Evolutionary conservation across 2,329 filamentous ascomycete genomes (phyloP), one percentile per base, ranked within the genome.

Genomic region (Cercospora sp.): DNA sequence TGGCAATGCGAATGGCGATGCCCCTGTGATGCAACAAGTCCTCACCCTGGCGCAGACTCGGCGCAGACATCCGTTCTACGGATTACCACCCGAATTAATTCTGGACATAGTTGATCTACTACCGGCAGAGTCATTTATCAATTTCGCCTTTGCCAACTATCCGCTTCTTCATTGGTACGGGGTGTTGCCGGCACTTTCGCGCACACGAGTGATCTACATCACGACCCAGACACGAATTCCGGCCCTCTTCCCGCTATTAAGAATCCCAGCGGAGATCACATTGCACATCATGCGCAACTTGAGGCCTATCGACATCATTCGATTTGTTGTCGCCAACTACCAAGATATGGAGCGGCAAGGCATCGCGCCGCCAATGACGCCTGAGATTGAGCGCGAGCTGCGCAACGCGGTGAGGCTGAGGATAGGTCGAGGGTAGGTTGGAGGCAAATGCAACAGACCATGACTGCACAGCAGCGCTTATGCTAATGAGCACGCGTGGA

Each of bases 71-170:
- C 74, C 76, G 1, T 80, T 84, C 59, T 79, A 80, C 65, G 65
- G 70, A 16, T 78, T 85, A 5, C 83, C 83, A 2, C 75, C 79
- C 2, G 83, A 85, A 72, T 77, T 85, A 2, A 76, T 85, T 18
- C 75, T 84, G 20, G 77, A 80, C 51, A 82, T 85, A 16, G 77
- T 83, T 66, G 72, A 80, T 18, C 77, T 77, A 20, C 75, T 84
- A 5, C 73, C 77, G 26, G 75, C 79, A 5, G 75, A 79, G 8
- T 76, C 81, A 6, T 81, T 81, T 65, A 79, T 84, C 72, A 80
- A 79, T 36, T 80, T 85, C 60, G 81, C 80, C 2, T 78, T 85
- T 36, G 82, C 82, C 59, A 78, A 81, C 51, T 84, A 84, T 69
- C 80, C 80, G 5, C 75, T 81, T 3, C 75, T 85, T 6, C 76